A percentile compares a stretch with the other conserved stretches of the same genome.
Conservation (phyloP, 345 rosid species). For the Salix dunnii region DNA sequence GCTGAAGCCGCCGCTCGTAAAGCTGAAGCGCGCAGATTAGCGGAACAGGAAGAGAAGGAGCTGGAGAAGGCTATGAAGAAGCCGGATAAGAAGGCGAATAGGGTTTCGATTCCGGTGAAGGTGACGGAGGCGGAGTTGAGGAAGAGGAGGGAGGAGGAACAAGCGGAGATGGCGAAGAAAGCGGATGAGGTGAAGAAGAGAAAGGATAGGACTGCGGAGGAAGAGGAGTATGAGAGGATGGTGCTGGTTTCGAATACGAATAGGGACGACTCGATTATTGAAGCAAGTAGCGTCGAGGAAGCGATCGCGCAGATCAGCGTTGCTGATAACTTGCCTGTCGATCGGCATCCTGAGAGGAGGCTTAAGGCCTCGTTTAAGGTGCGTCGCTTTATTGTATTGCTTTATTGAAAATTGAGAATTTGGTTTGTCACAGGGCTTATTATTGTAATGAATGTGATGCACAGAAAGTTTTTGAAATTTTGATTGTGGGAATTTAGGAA, state of each 20-base stretch:
- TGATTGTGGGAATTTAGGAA: too few relatives aligned
- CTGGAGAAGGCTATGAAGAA: conserved; percentile 63
- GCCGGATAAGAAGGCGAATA: conserved; percentile 78
- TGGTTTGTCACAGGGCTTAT: neutral
- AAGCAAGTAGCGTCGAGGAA: conserved; percentile 83
- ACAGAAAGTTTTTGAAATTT: too few relatives aligned
- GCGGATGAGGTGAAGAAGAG: conserved; percentile 65
- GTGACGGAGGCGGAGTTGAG: conserved; percentile 75
- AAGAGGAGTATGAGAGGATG: conserved; percentile 88
- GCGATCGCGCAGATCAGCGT: conserved; percentile 74
- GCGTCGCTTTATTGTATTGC: neutral
- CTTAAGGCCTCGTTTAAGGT: conserved; percentile 96
- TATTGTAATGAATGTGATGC: neutral
- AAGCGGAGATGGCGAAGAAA: conserved; percentile 56
- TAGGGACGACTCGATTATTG: conserved; percentile 76
- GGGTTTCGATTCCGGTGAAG: conserved; percentile 76
- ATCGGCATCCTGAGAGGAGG: conserved; percentile 81
- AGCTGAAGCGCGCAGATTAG: conserved; percentile 69
- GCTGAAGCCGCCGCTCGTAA: conserved; percentile 67
- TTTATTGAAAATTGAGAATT: too few relatives aligned
- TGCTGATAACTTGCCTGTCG: conserved; percentile 63
- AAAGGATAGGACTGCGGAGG: conserved; percentile 69
- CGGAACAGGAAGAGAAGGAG: conserved; percentile 81
- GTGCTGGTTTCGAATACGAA: conserved; percentile 74
- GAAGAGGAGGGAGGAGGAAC: conserved; percentile 63